Percentiles rank a stretch among this genome's conserved stretches.
Evolutionary conservation across 1,284 basidiomycete genomes (phyloP).

Genomic region (Rhizopogon hawkerae): DNA sequence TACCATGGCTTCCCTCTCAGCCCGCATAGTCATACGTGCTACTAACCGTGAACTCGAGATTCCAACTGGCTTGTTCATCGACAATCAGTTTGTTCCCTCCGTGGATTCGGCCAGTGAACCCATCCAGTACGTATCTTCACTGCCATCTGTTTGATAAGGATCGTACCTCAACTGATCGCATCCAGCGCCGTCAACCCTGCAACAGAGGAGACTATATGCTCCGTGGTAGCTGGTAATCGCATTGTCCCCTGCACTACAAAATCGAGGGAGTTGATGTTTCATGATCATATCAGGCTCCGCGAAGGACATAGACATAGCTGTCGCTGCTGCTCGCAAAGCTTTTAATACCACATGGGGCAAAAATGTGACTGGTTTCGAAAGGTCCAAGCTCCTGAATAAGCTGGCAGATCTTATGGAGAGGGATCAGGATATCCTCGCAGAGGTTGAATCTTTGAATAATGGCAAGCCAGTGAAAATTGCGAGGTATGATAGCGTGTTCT

Average conservation of each 20-base stretch:
- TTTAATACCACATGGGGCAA: slow-evolving; percentile 88
- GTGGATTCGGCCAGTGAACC: slow-evolving; percentile 46
- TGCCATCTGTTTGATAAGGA: slow-evolving; percentile 5
- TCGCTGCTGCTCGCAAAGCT: slow-evolving; percentile 75
- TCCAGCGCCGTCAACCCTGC: slow-evolving; percentile 61
- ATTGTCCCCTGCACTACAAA: not conserved
- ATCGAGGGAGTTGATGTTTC: not conserved
- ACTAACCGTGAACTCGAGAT: slow-evolving; percentile 49
- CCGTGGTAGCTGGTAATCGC: slow-evolving; percentile 54
- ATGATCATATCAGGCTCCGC: slow-evolving; percentile 42
- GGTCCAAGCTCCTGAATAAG: slow-evolving; percentile 73
- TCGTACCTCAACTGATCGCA: slow-evolving; percentile 9
- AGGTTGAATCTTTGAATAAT: slow-evolving; percentile 76
- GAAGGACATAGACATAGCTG: slow-evolving; percentile 78
- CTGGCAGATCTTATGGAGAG: slow-evolving; percentile 91
- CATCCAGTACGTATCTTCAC: slow-evolving; percentile 40
- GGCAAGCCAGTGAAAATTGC: slow-evolving; percentile 80
- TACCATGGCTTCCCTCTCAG: slow-evolving; percentile 34
- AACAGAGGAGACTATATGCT: slow-evolving; percentile 64
- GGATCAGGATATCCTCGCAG: slow-evolving; percentile 68
- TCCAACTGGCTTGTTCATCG: slow-evolving; percentile 84
- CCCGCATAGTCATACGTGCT: slow-evolving; percentile 31
- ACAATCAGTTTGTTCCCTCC: slow-evolving; percentile 76
- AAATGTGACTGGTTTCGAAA: slow-evolving; percentile 75
- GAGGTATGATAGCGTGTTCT: slow-evolving; percentile 29